Evolutionary conservation across 106 monocot species (phyloP), one percentile per base, ranked within the genome.

Genomic region (Amphibolis antarctica): DNA sequence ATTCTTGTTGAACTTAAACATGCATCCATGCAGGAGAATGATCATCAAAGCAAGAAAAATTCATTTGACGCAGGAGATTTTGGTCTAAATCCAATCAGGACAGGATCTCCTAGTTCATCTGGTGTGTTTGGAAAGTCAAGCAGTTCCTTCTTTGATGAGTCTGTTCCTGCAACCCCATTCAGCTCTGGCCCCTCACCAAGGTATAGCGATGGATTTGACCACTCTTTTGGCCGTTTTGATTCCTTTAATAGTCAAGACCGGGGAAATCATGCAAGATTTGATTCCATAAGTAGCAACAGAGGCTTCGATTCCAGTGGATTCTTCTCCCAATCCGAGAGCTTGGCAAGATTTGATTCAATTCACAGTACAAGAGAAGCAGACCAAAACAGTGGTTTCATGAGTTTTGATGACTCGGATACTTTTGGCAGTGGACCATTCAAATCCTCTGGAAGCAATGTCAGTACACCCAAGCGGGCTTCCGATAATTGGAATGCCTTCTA

Each of bases 371-470:
- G 46, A 43, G 69, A 69, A 19, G 30, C 74, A 5, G 79, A 81
- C 42, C 67, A 75, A 20, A 66, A 67, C 48, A 65, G 68, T 26
- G 82, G 83, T 21, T 87, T 78, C 55, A 61, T 71, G 18, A 79
- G 75, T 4, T 83, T 82, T 42, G 81, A 84, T 44, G 90, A 90
- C 26, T 20, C 75, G 1, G 96, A 98, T 30, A 79, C 82, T 3
- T 98, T 90, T 60, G 85, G 90, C 15, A 64, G 57, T 21, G 90
- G 80, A 21, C 84, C 90, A 12, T 86, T 90, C 65, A 90, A 78
- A 26, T 72, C 82, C 31, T 64, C 74, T 1, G 86, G 76, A 28
- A 81, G 61, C 50, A 64, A 72, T 30, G 77, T 78, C 11, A 36
- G 36, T 36, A 36, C 36, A 36, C 80, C 90, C 1, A 86, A 58